Conservation (phyloP, 2,329 filamentous ascomycete genomes). For the Myriosclerotinia scirpicola region DNA sequence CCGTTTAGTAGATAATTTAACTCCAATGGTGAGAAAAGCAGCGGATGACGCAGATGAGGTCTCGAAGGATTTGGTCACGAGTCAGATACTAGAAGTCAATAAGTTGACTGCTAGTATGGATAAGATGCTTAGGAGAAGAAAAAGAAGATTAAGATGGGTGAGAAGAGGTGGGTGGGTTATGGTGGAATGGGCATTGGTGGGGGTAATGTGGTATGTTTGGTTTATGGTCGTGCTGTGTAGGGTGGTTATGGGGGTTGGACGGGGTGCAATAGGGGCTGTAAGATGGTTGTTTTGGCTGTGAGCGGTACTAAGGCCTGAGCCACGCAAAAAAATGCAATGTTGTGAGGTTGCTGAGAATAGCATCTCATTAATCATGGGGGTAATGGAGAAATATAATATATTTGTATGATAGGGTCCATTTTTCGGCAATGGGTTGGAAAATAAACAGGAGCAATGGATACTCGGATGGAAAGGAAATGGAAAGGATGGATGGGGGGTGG, state of each 20-base stretch:
- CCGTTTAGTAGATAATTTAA: slow-evolving; percentile 47
- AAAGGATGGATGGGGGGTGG: not conserved
- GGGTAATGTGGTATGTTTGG: slow-evolving; percentile 94
- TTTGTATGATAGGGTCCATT: not conserved
- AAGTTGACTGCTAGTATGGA: slow-evolving; percentile 76
- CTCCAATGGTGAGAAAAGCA: slow-evolving; percentile 61
- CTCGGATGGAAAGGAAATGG: not conserved
- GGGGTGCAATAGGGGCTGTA: slow-evolving; percentile 58
- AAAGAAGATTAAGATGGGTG: slow-evolving; percentile 69
- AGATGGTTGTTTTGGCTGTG: slow-evolving; percentile 70
- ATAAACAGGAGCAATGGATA: not conserved
- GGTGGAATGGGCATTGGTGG: slow-evolving; percentile 85
- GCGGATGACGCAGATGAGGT: slow-evolving; percentile 80
- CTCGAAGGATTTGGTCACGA: slow-evolving; percentile 71
- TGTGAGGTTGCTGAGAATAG: not conserved
- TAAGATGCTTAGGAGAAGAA: slow-evolving; percentile 68
- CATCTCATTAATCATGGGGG: not conserved
- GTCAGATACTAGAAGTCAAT: slow-evolving; percentile 78
- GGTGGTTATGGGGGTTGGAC: slow-evolving; percentile 61
- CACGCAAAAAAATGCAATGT: not conserved
- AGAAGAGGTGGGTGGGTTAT: slow-evolving; percentile 74
- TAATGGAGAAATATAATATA: not conserved
- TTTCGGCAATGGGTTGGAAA: slow-evolving; percentile 10
- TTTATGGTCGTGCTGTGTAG: slow-evolving; percentile 78
- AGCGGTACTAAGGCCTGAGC: not conserved